A percentile compares a stretch with the other conserved stretches of the same genome.
phyloP scores from a whole-genome alignment of 176 grass and related monocot genomes.

The Phragmites australis region DNA sequence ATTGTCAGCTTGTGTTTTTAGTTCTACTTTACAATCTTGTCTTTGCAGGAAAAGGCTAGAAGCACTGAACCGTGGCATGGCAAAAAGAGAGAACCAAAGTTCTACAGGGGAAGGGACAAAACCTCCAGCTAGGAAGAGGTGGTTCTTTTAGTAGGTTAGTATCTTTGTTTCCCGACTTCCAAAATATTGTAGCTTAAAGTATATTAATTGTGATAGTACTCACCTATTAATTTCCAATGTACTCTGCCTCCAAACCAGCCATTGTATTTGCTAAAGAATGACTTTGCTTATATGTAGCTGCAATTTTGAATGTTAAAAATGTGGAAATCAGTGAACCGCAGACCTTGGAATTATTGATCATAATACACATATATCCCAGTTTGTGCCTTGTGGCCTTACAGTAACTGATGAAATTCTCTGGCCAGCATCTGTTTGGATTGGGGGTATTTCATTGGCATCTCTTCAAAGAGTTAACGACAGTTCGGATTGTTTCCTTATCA shows the following conservation, averaged over 20 bases:
- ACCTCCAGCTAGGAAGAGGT: conserved; percentile 33
- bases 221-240: neutral
- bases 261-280: conserved; percentile 17
- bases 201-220: neutral
- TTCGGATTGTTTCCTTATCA: neutral
- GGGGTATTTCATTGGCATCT: neutral
- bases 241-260: neutral
- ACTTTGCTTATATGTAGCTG: neutral
- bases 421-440: neutral
- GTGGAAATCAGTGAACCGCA: neutral
- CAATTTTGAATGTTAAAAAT: neutral
- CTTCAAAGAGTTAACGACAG: neutral
- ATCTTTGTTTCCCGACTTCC: neutral
- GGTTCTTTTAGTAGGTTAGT: conserved; percentile 46
- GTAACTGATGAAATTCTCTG: neutral
- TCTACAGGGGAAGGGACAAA: neutral
- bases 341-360: neutral
- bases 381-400: neutral
- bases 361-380: neutral
- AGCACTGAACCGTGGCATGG: conserved; percentile 70
- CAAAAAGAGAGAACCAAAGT: conserved; percentile 48
- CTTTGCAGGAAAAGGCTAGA: conserved; percentile 71
- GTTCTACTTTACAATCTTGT: neutral
- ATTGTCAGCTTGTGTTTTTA: neutral
- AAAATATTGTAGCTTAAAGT: conserved; percentile 18